phyloP scores from a whole-genome alignment of 2,329 filamentous ascomycete species.

The Fusarium agapanthi region DNA sequence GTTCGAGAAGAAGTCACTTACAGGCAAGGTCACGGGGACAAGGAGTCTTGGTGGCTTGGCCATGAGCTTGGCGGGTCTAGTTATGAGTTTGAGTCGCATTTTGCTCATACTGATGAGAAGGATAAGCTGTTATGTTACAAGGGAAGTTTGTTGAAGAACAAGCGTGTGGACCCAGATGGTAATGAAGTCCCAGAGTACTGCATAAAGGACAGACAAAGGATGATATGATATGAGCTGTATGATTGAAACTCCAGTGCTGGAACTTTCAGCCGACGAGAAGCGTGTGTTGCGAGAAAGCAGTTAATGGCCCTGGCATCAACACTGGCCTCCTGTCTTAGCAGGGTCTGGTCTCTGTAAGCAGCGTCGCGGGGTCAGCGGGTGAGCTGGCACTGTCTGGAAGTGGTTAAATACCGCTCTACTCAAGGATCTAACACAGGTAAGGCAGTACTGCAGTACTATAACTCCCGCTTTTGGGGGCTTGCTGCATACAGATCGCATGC shows the following conservation, averaged over 20 bases:
- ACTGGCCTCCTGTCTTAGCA: no score
- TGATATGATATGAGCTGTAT: constrained; percentile 52
- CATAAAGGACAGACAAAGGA: constrained; percentile 43
- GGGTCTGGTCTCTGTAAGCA: neutral
- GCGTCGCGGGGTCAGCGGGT: neutral
- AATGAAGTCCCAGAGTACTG: constrained; percentile 49
- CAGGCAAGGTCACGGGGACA: constrained; percentile 52
- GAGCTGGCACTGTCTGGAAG: neutral
- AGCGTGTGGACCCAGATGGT: constrained; percentile 36
- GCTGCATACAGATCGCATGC: neutral
- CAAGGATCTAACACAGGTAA: neutral
- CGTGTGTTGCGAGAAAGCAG: constrained; percentile 1
- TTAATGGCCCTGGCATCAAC: no score
- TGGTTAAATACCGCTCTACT: neutral
- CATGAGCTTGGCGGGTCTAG: constrained; percentile 50
- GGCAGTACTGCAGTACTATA: neutral
- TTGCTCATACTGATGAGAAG: constrained; percentile 52
- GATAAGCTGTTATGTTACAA: constrained; percentile 53
- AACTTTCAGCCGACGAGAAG: constrained; percentile 4
- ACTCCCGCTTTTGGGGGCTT: neutral
- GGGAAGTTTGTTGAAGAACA: constrained; percentile 53
- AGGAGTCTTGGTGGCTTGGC: constrained; percentile 56
- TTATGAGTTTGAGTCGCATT: constrained; percentile 52
- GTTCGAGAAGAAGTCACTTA: constrained; percentile 53
- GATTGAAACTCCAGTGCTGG: constrained; percentile 22